Evolutionary conservation across 768 basidiomycete species (phyloP).

Genomic region (Rhodotorula graminis): DNA sequence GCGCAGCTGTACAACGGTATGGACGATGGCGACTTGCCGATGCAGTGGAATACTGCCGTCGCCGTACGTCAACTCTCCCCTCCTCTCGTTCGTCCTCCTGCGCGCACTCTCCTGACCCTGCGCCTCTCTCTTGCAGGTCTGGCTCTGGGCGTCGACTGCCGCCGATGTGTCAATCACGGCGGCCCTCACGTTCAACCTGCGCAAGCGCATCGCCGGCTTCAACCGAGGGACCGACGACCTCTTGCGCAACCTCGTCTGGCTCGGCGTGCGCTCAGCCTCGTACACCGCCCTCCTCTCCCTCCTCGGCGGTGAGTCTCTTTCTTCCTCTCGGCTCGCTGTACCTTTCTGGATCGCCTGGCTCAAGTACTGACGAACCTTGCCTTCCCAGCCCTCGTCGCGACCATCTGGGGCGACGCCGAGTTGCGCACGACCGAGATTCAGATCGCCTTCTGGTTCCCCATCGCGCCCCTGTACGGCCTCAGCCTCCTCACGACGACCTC

Average conservation of each 20-base stretch:
- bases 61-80: not conserved
- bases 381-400: not conserved
- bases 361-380: no score
- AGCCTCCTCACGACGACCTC: constrained; percentile 7
- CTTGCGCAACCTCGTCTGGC: not conserved
- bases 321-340: not conserved
- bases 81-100: no score
- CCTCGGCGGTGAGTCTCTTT: constrained; percentile 1
- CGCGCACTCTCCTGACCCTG: no score
- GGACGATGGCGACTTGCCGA: not conserved
- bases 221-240: constrained; percentile 1
- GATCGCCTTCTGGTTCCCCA: not conserved
- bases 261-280: constrained; percentile 2
- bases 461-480: constrained; percentile 12
- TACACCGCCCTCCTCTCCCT: constrained; percentile 11
- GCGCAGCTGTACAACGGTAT: not conserved
- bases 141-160: not conserved
- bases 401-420: not conserved
- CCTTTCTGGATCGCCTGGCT: not conserved
- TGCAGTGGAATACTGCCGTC: not conserved
- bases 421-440: not conserved
- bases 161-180: constrained; percentile 12
- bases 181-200: constrained; percentile 8
- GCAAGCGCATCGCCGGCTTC: constrained; percentile 10
- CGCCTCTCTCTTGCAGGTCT: not conserved